Conservation (phyloP, 2,329 filamentous ascomycete species). For the Verticillium alfalfae region DNA sequence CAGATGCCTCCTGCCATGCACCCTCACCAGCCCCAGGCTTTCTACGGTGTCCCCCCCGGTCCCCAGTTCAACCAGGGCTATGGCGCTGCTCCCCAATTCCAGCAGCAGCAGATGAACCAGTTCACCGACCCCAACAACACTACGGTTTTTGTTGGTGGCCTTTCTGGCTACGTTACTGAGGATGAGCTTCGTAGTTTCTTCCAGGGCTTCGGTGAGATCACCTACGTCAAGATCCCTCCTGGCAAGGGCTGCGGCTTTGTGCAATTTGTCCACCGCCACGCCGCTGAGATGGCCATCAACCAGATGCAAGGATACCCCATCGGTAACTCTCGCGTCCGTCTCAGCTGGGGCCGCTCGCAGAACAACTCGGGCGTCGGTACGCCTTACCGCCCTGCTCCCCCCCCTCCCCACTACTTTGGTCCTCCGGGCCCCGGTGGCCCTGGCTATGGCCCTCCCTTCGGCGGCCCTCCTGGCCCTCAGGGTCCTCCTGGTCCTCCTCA, state of each 20-base stretch:
- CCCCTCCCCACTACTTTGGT: slow-evolving; percentile 50
- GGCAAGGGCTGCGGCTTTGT: slow-evolving; percentile 99
- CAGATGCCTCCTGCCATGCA: slow-evolving; percentile 32
- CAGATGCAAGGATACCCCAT: slow-evolving; percentile 99
- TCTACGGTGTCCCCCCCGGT: slow-evolving; percentile 14
- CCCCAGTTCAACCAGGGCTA: slow-evolving; percentile 5
- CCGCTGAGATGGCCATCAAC: slow-evolving; percentile 99
- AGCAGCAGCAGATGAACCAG: slow-evolving; percentile 73
- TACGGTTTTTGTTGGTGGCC: slow-evolving; percentile 94
- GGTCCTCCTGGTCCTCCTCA: slow-evolving; percentile 29
- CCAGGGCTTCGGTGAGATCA: slow-evolving; percentile 98
- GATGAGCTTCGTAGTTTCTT: slow-evolving; percentile 99
- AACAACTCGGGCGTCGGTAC: slow-evolving; percentile 99
- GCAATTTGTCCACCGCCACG: slow-evolving; percentile 97
- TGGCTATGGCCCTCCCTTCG: slow-evolving; percentile 40
- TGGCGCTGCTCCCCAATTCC: background rate
- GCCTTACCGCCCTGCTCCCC: slow-evolving; percentile 89
- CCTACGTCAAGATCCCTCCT: slow-evolving; percentile 98
- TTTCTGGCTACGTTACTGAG: slow-evolving; percentile 97
- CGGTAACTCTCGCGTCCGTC: slow-evolving; percentile 93
- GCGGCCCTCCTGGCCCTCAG: slow-evolving; percentile 29
- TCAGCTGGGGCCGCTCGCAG: slow-evolving; percentile 96
- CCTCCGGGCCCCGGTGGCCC: slow-evolving; percentile 34
- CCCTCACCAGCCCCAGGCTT: slow-evolving; percentile 33
- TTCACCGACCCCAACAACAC: slow-evolving; percentile 99